These are phyloP conservation scores for Saccharomyces mikatae DNA, from an alignment of 805 yeast species.

Conservation along the genomic window DNA sequence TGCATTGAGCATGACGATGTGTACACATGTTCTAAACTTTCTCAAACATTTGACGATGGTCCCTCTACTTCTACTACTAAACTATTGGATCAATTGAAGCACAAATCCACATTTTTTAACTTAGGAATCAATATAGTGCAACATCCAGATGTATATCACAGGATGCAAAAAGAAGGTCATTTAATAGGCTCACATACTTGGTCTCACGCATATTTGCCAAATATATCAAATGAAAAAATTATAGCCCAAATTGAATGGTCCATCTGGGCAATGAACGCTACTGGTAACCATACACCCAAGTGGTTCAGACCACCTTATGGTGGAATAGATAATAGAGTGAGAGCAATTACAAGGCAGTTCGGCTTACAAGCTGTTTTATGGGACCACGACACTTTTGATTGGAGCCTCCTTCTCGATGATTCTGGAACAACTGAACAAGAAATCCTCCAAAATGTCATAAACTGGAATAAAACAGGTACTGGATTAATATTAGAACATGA, in stretches of 20 bases:
- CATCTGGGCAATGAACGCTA: conserved; percentile 93
- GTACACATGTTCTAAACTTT: conserved; percentile 56
- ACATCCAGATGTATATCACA: conserved; percentile 60
- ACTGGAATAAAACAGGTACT: conserved; percentile 38
- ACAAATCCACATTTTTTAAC: conserved; percentile 69
- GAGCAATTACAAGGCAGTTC: conserved; percentile 66
- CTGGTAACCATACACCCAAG: conserved; percentile 72
- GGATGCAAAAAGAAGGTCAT: conserved; percentile 55
- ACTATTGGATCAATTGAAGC: conserved; percentile 44
- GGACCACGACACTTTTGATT: conserved; percentile 84
- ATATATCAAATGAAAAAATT: conserved; percentile 64
- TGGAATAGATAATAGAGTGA: conserved; percentile 75
- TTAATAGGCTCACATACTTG: conserved; percentile 81
- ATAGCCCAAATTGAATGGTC: conserved; percentile 88
- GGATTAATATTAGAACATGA: conserved; percentile 86
- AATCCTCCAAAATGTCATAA: conserved; percentile 44
- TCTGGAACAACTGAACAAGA: conserved; percentile 37
- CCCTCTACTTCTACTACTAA: conserved; percentile 64
- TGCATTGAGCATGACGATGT: conserved; percentile 71
- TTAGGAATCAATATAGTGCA: conserved; percentile 71
- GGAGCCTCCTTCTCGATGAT: conserved; percentile 57
- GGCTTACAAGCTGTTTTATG: conserved; percentile 81
- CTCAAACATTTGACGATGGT: conserved; percentile 90
- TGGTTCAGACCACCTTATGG: conserved; percentile 96
- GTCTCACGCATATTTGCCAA: conserved; percentile 78